These are phyloP conservation scores for Linderniella brevidens DNA, from an alignment of 257 asterid species.

Conservation along the genomic window DNA sequence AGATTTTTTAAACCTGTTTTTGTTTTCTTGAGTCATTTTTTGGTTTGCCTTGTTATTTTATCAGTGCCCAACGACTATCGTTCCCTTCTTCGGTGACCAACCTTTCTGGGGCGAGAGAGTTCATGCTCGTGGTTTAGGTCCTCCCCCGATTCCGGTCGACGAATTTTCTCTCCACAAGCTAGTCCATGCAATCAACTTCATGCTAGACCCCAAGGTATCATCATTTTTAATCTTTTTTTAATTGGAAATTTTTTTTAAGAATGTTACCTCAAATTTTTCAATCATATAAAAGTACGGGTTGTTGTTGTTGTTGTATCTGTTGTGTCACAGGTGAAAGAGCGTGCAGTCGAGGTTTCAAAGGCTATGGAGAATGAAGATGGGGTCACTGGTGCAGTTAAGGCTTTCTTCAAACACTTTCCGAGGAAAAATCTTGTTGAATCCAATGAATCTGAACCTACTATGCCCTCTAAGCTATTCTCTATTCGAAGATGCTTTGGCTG, in stretches of 20 bases:
- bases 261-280: too few species aligned
- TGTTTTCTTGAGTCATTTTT: neutral
- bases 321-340: slow-evolving; percentile 70
- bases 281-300: neutral
- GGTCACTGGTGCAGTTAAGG: slow-evolving; percentile 82
- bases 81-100: slow-evolving; percentile 94
- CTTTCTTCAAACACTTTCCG: slow-evolving; percentile 78
- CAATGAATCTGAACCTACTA: slow-evolving; percentile 27
- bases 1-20: too few species aligned
- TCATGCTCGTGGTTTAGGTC: slow-evolving; percentile 76
- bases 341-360: slow-evolving; percentile 69
- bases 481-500: slow-evolving; percentile 72
- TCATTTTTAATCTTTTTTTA: too few species aligned
- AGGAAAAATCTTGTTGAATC: slow-evolving; percentile 31
- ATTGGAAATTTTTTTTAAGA: too few species aligned
- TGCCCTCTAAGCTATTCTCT: slow-evolving; percentile 35
- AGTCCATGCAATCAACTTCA: slow-evolving; percentile 52
- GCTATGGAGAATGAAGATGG: slow-evolving; percentile 96
- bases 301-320: slow-evolving; percentile 8
- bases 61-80: slow-evolving; percentile 84
- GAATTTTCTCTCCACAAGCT: slow-evolving; percentile 62
- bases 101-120: slow-evolving; percentile 98
- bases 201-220: slow-evolving; percentile 75
- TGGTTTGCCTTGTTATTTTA: too few species aligned
- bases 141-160: slow-evolving; percentile 70